These are phyloP conservation scores for Solanum phureja DNA, from an alignment of 257 asterid genomes.

Conservation along the genomic window DNA sequence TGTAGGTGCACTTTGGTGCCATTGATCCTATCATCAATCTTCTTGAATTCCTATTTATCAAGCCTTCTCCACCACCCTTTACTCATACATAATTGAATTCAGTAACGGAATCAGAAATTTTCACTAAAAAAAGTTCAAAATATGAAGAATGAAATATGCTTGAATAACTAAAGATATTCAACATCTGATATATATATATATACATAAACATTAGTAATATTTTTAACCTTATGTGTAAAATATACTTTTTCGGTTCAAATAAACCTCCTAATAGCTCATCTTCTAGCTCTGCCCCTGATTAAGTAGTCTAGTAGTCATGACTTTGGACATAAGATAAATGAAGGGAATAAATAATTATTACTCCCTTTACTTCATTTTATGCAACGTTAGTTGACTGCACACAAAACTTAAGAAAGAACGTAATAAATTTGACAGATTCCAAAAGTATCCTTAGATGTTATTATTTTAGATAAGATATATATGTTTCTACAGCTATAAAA, in stretches of 20 bases:
- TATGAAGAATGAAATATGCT: background rate
- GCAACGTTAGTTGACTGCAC: background rate
- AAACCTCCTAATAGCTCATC: background rate
- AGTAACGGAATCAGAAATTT: background rate
- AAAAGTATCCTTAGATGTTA: background rate
- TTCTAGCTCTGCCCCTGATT: background rate
- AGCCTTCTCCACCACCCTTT: background rate
- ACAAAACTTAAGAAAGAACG: background rate
- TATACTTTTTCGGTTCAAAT: background rate
- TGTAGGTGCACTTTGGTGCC: constrained; percentile 87
- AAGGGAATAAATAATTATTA: background rate
- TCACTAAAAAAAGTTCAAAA: background rate
- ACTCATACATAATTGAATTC: background rate
- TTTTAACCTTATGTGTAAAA: background rate
- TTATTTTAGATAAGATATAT: background rate
- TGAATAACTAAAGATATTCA: too few species aligned
- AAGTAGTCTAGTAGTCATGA: background rate
- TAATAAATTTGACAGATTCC: background rate
- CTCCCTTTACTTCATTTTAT: background rate
- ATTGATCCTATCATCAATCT: constrained; percentile 74
- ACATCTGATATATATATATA: background rate
- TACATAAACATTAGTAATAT: background rate
- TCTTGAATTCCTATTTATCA: constrained; percentile 8
- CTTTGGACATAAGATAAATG: background rate
- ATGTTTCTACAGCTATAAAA: background rate